These are phyloP conservation scores for Pilaira anomala DNA, from an alignment of 192 early-diverging fungal species.

Conservation along the genomic window DNA sequence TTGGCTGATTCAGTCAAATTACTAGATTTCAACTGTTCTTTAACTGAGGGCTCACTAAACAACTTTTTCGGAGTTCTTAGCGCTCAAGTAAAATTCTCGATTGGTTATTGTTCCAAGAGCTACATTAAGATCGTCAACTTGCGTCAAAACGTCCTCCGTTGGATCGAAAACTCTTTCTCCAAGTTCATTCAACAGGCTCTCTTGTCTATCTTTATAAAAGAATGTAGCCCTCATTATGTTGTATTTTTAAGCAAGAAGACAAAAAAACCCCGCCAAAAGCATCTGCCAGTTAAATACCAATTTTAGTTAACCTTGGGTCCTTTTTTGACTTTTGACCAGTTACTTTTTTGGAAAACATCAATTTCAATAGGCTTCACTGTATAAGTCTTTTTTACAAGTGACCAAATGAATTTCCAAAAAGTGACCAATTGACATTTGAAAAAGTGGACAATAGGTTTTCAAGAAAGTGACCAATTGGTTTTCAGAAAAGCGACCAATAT, in stretches of 20 bases:
- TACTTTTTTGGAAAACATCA: neutral
- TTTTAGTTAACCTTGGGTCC: conserved; percentile 6
- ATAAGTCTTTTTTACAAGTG: conserved; percentile 3
- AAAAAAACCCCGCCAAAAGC: neutral
- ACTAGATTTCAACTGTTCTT: conserved; percentile 8
- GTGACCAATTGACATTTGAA: no score
- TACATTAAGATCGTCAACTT: conserved; percentile 1
- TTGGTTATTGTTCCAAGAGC: neutral
- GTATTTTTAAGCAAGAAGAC: neutral
- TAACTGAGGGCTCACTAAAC: neutral
- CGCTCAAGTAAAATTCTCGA: neutral
- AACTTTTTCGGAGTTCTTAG: neutral
- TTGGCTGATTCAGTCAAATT: conserved; percentile 11
- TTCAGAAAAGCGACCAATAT: no score
- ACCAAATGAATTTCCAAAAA: no score
- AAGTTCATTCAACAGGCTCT: conserved; percentile 1
- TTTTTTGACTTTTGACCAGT: neutral
- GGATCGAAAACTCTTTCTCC: neutral
- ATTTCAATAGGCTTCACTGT: neutral
- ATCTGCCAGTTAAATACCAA: neutral
- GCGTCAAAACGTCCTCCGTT: conserved; percentile 6
- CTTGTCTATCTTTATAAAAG: conserved; percentile 16
- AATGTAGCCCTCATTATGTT: conserved; percentile 2
- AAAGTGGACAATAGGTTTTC: no score
- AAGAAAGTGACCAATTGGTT: no score